Evolutionary conservation across 1,284 basidiomycete species (phyloP), one percentile per base, ranked within the genome.

Genomic region (Coniophora puteana): DNA sequence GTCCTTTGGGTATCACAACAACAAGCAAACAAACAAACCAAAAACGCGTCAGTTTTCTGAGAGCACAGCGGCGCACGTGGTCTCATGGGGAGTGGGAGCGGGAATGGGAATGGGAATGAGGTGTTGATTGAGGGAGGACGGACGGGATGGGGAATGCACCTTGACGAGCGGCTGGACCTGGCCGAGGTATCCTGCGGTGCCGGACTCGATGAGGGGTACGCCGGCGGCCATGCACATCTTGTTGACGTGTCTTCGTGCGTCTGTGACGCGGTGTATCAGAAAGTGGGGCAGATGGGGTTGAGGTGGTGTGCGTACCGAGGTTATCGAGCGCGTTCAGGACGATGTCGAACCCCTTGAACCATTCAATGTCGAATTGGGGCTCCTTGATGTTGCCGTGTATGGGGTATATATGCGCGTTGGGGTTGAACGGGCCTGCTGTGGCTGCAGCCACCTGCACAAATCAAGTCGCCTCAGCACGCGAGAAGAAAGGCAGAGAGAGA

Each of bases 281-380:
- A 40, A 36, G 13, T 33, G n/a, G 43, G 26, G 20, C 14, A 41
- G n/a, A n/a, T 32, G 4, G 21, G 28, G 36, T 30, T 28, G 27
- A 20, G 36, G 7, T 12, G n/a, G 21, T 40, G 23, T n/a, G 40
- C 80, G 51, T 44, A 90, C 91, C 92, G 21, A 94, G 76, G 60
- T 98, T 99, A 65, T 99, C 96, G 38, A 99, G 71, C 2, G 96
- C 96, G 58, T 97, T 98, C 54, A 99, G 73, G 23, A 99, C 93
- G 37, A 99, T 79, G 54, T 94, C 90, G 54, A 98, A 99, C 12
- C 76, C 66, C 51, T 78, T 73, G 64, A 95, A 97, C 92, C 93
- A 99, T 25, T 80, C 71, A 24, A 94, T 69, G 54, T 93, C 91
- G 62, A 93, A 99, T 51, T 90, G 82, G 0, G 85, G 73, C 46